Conservation (phyloP, 768 basidiomycete species). For the Udeniomyces megalosporus region DNA sequence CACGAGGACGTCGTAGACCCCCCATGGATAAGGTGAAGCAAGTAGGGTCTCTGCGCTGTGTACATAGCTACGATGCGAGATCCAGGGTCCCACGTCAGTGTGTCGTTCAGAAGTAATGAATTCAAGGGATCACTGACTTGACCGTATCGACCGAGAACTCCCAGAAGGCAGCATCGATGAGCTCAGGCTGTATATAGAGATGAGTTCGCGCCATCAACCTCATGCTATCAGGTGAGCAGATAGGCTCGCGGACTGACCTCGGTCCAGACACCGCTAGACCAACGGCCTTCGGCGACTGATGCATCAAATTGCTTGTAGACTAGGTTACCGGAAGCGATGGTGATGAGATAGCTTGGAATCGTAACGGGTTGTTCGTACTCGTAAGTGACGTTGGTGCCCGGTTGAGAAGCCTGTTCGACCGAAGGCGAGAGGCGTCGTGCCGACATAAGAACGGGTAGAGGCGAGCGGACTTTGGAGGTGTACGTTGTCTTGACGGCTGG, state of each 20-base stretch:
- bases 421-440: constrained; percentile 66
- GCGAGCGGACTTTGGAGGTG: constrained; percentile 54
- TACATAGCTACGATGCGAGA: too few species aligned
- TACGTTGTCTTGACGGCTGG: constrained; percentile 85
- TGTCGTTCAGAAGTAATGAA: too few species aligned
- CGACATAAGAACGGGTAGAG: constrained; percentile 74
- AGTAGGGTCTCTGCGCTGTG: constrained; percentile 58
- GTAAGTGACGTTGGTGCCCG: constrained; percentile 8
- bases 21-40: constrained; percentile 53
- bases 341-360: constrained; percentile 83
- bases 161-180: constrained; percentile 59
- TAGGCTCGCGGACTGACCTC: constrained; percentile 33
- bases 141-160: constrained; percentile 81
- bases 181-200: constrained; percentile 37
- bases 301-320: constrained; percentile 43
- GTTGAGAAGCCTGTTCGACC: constrained; percentile 30
- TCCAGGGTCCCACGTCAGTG: too few species aligned
- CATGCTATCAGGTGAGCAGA: background rate
- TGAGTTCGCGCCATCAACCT: background rate
- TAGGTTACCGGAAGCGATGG: constrained; percentile 73
- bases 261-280: constrained; percentile 79
- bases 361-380: constrained; percentile 45
- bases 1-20: constrained; percentile 75
- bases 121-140: too few species aligned
- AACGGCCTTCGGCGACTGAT: constrained; percentile 32